Conservation (phyloP, 116 monocot genomes). For the Thalassia testudinum region DNA sequence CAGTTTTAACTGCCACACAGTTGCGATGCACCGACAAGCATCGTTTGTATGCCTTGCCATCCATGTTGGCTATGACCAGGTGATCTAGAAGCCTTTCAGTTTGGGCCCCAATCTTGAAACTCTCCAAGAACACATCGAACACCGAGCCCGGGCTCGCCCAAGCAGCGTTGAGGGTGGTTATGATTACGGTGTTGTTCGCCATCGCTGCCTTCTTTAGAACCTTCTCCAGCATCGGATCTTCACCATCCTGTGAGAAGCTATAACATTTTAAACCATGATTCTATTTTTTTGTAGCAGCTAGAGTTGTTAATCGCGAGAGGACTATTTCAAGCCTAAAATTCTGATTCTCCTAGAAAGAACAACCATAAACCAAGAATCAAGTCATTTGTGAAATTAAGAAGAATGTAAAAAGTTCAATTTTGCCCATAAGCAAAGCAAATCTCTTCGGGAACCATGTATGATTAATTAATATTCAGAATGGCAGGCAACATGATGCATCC, state of each 20-base stretch:
- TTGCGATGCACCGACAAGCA: conserved; percentile 27
- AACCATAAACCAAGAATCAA: no score
- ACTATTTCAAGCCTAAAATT: no score
- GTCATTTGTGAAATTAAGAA: no score
- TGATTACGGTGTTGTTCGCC: conserved; percentile 44
- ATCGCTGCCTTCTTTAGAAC: conserved; percentile 53
- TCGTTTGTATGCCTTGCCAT: conserved; percentile 29
- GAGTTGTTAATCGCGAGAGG: no score
- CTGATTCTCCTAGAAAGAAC: no score
- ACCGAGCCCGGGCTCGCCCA: conserved; percentile 32
- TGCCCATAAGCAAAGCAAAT: no score
- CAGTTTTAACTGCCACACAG: conserved; percentile 38
- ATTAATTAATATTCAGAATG: no score
- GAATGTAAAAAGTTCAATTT: no score
- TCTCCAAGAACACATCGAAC: conserved; percentile 54
- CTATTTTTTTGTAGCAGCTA: no score
- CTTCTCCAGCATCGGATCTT: conserved; percentile 22
- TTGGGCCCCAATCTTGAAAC: conserved; percentile 32
- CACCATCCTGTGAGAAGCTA: conserved; percentile 26
- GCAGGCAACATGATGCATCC: no score
- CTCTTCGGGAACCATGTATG: no score
- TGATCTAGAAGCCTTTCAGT: conserved; percentile 41
- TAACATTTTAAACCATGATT: no score
- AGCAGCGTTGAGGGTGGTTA: conserved; percentile 41
- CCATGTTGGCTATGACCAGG: conserved; percentile 47